Evolutionary conservation across 2,329 filamentous ascomycete genomes (phyloP).

Genomic region (Beauveria bassiana): DNA sequence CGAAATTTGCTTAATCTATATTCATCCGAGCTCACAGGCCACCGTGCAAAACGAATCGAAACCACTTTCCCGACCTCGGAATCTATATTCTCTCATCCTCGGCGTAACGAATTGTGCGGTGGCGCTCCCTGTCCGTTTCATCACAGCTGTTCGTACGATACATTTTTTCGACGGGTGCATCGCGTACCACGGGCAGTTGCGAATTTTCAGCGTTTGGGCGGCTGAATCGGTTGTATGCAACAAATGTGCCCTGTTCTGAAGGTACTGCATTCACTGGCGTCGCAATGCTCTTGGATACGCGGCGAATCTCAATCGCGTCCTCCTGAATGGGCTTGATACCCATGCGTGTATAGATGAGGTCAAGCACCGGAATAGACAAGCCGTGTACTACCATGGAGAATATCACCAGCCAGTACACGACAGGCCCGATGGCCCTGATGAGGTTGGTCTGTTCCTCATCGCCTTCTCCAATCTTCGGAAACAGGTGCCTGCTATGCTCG

Average conservation of each 20-base stretch:
- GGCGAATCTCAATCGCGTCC: slow-evolving; percentile 31
- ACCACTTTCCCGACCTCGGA: too few species aligned
- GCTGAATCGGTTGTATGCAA: slow-evolving; percentile 42
- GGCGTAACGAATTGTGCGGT: slow-evolving; percentile 6
- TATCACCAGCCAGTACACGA: slow-evolving; percentile 15
- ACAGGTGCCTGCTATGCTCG: slow-evolving; percentile 35
- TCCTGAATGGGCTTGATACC: slow-evolving; percentile 35
- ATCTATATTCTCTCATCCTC: not conserved
- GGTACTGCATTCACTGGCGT: slow-evolving; percentile 33
- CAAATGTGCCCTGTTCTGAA: slow-evolving; percentile 29
- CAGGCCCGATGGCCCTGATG: slow-evolving; percentile 24
- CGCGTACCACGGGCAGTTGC: not conserved
- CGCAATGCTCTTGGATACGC: slow-evolving; percentile 28
- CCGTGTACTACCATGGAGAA: slow-evolving; percentile 40
- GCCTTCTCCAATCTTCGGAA: slow-evolving; percentile 25
- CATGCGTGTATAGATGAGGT: slow-evolving; percentile 29
- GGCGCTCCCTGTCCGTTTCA: not conserved
- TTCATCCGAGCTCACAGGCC: not conserved
- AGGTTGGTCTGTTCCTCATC: slow-evolving; percentile 28
- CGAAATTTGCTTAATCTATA: not conserved
- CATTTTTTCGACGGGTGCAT: not conserved
- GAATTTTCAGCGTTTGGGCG: slow-evolving; percentile 22
- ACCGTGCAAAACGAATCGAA: not conserved
- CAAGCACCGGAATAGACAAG: slow-evolving; percentile 38
- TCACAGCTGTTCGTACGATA: not conserved